These are phyloP conservation scores for Gossypium bickii DNA, from an alignment of 345 rosid genomes.

Conservation along the genomic window DNA sequence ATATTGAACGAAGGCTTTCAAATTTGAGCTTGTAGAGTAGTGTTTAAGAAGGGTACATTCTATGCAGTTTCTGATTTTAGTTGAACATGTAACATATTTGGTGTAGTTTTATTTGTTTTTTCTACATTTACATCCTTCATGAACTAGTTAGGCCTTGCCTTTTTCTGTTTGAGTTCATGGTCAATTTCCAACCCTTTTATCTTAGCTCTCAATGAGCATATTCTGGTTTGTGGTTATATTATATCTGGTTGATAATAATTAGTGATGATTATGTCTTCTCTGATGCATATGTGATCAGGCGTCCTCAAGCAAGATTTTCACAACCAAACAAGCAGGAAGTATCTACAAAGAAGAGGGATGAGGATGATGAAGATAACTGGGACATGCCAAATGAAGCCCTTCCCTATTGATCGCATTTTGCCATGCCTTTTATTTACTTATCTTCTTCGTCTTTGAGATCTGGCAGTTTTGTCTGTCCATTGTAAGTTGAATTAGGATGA, in stretches of 20 bases:
- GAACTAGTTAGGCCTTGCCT: neutral
- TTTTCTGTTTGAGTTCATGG: neutral
- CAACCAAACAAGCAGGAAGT: conserved; percentile 36
- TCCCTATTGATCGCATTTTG: conserved; percentile 33
- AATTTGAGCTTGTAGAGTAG: conserved; percentile 11
- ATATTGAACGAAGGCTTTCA: neutral
- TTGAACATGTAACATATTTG: neutral
- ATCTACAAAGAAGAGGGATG: conserved; percentile 35
- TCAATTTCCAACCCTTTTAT: neutral
- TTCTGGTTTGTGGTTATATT: neutral
- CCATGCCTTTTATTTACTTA: conserved; percentile 16
- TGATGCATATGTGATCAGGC: conserved; percentile 34
- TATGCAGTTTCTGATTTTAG: neutral
- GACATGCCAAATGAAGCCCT: conserved; percentile 64
- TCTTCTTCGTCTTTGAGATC: conserved; percentile 16
- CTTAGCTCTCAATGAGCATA: neutral
- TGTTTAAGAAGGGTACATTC: neutral
- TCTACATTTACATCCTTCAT: neutral
- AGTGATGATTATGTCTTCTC: neutral
- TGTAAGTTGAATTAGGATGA: conserved; percentile 24
- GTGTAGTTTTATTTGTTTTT: neutral
- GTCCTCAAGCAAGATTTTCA: conserved; percentile 34
- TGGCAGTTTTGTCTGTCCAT: conserved; percentile 14
- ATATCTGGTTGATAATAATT: neutral
- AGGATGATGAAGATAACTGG: conserved; percentile 80